Percentiles rank a stretch among this genome's conserved stretches.
phyloP scores from a whole-genome alignment of 352 stramenopile genomes.

The Phytophthora melonis region DNA sequence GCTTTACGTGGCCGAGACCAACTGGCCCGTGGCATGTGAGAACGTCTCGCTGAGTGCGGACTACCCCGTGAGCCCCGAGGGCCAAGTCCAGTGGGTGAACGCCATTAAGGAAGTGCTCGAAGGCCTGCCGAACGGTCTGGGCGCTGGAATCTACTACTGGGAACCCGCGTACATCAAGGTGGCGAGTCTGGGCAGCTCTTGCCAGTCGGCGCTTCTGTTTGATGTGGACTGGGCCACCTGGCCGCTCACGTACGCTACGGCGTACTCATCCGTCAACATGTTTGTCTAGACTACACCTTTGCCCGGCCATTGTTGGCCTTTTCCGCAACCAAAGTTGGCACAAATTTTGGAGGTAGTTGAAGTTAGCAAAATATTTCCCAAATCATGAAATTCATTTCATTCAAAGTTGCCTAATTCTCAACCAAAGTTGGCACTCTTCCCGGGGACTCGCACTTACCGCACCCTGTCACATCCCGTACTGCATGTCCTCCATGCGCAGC shows the following conservation, averaged over 20 bases:
- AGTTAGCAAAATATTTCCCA: no score
- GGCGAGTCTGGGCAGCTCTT: slow-evolving; percentile 40
- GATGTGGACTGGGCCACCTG: slow-evolving; percentile 40
- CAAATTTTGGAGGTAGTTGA: no score
- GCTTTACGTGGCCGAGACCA: slow-evolving; percentile 44
- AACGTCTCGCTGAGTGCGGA: slow-evolving; percentile 30
- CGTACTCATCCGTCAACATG: slow-evolving; percentile 35
- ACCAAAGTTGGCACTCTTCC: no score
- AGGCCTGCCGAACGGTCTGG: slow-evolving; percentile 31
- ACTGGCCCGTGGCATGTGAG: slow-evolving; percentile 40
- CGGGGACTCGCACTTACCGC: no score
- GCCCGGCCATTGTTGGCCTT: no score
- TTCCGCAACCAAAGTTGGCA: no score
- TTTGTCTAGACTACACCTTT: slow-evolving; percentile 11
- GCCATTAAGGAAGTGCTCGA: slow-evolving; percentile 38
- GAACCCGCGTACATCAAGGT: slow-evolving; percentile 37
- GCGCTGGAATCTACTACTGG: slow-evolving; percentile 47
- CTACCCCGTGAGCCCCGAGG: slow-evolving; percentile 36
- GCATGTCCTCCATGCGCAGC: no score
- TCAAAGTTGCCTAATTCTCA: no score
- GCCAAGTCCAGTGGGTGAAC: slow-evolving; percentile 39
- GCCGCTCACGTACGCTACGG: slow-evolving; percentile 37
- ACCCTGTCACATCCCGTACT: no score
- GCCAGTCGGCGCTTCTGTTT: slow-evolving; percentile 44
- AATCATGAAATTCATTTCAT: no score